phyloP scores from a whole-genome alignment of 305 asterid genomes.

The Withania somnifera region DNA sequence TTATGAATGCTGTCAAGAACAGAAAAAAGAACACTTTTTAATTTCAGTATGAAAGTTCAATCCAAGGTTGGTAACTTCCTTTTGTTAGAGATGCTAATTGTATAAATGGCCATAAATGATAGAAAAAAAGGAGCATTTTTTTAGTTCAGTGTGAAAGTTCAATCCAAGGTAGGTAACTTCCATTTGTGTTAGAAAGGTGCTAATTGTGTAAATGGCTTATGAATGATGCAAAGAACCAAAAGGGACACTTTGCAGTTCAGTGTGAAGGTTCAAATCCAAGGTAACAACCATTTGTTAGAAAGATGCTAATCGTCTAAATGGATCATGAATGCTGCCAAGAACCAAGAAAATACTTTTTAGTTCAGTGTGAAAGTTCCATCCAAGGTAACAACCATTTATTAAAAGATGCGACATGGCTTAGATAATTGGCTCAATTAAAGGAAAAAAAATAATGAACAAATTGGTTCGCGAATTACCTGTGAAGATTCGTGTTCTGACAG shows the following conservation, averaged over 20 bases:
- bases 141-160: neutral
- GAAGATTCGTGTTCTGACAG: constrained; percentile 58
- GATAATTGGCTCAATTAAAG: neutral
- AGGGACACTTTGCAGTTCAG: neutral
- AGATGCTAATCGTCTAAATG: no score
- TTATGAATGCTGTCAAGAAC: no score
- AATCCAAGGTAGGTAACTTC: neutral
- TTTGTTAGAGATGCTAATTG: no score
- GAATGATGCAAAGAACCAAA: no score
- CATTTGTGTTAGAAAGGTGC: neutral
- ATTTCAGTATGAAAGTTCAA: no score
- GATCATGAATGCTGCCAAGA: no score
- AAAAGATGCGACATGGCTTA: neutral
- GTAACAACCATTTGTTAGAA: neutral
- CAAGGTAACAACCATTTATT: neutral
- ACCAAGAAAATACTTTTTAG: neutral
- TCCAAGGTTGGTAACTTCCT: no score
- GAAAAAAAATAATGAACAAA: neutral
- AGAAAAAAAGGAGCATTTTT: neutral
- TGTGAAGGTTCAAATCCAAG: neutral
- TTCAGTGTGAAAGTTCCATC: neutral
- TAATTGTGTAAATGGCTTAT: neutral
- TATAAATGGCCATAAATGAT: no score
- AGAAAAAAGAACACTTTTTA: neutral
- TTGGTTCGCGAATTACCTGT: constrained; percentile 39